Evolutionary conservation across 306 rosid genomes (phyloP).

Genomic region (Sophora flavescens): DNA sequence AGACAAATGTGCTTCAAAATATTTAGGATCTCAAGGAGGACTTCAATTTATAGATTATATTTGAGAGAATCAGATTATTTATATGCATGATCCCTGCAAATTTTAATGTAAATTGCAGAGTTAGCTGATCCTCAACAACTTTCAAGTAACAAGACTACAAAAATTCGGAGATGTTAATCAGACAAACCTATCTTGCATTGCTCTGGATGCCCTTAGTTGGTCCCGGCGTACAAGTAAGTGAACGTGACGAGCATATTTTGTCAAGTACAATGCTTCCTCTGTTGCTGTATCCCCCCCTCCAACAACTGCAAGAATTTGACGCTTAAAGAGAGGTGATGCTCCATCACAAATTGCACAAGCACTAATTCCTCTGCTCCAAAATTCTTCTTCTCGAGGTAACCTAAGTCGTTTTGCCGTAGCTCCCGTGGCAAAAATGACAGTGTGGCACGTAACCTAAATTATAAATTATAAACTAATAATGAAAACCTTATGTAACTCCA

Average conservation of each 20-base stretch:
- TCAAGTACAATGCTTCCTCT: conserved; percentile 90
- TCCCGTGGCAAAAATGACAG: conserved; percentile 86
- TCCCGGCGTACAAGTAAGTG: conserved; percentile 90
- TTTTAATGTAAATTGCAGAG: conserved; percentile 31
- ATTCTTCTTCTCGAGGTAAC: conserved; percentile 93
- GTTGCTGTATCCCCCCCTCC: conserved; percentile 99
- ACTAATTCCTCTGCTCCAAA: conserved; percentile 99
- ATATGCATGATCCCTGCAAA: conserved; percentile 21
- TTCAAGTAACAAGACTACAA: conserved; percentile 24
- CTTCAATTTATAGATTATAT: conserved; percentile 21
- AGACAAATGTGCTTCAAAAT: not conserved
- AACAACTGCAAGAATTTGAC: conserved; percentile 90
- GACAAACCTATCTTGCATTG: conserved; percentile 97
- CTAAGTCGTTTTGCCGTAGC: conserved; percentile 89
- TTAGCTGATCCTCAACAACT: conserved; percentile 30
- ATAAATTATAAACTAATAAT: conserved; percentile 44
- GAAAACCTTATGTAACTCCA: conserved; percentile 35
- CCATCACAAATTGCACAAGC: conserved; percentile 99
- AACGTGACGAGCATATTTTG: conserved; percentile 92
- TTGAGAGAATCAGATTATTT: conserved; percentile 33
- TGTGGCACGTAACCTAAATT: conserved; percentile 82
- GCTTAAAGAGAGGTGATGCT: conserved; percentile 93
- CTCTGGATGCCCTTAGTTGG: conserved; percentile 90
- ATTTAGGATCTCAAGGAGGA: conserved; percentile 14
- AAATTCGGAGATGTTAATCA: conserved; percentile 41